Evolutionary conservation across 768 basidiomycete genomes (phyloP).

Genomic region (Naganishia kalamii): DNA sequence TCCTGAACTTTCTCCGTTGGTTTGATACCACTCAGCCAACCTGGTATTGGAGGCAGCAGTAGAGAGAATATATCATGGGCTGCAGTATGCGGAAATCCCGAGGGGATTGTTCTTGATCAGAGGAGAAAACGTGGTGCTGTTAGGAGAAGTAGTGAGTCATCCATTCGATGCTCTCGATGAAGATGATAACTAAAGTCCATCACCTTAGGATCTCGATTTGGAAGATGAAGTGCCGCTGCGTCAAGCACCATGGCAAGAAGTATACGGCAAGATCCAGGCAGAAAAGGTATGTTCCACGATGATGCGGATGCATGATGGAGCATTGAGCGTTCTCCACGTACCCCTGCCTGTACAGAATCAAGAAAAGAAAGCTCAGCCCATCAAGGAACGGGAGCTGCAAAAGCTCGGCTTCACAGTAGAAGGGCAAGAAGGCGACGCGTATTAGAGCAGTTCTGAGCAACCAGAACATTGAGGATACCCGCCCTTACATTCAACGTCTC

Average conservation of each 20-base stretch:
- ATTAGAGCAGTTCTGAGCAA: constrained; percentile 54
- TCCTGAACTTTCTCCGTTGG: not conserved
- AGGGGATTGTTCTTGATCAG: constrained; percentile 88
- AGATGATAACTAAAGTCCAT: not conserved
- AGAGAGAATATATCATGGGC: constrained; percentile 86
- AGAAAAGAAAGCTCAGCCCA: constrained; percentile 62
- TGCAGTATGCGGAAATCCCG: constrained; percentile 63
- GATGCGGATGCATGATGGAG: too few species aligned
- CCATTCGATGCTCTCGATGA: not conserved
- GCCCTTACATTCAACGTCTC: not conserved
- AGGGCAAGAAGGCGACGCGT: constrained; percentile 93
- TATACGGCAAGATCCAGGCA: constrained; percentile 66
- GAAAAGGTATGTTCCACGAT: constrained; percentile 59
- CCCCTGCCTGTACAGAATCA: constrained; percentile 50
- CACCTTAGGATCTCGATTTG: constrained; percentile 72
- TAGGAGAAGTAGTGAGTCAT: constrained; percentile 85
- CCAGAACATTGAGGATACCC: not conserved
- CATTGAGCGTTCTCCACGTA: too few species aligned
- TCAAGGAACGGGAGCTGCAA: constrained; percentile 67
- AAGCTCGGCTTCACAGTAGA: constrained; percentile 89
- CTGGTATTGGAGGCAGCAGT: constrained; percentile 92
- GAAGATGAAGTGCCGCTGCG: constrained; percentile 80
- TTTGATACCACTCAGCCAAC: constrained; percentile 61
- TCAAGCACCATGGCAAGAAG: constrained; percentile 64
- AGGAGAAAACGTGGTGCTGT: constrained; percentile 93